Evolutionary conservation across 495 filamentous ascomycete genomes (phyloP).

Genomic region (Penicillium mononematosum): DNA sequence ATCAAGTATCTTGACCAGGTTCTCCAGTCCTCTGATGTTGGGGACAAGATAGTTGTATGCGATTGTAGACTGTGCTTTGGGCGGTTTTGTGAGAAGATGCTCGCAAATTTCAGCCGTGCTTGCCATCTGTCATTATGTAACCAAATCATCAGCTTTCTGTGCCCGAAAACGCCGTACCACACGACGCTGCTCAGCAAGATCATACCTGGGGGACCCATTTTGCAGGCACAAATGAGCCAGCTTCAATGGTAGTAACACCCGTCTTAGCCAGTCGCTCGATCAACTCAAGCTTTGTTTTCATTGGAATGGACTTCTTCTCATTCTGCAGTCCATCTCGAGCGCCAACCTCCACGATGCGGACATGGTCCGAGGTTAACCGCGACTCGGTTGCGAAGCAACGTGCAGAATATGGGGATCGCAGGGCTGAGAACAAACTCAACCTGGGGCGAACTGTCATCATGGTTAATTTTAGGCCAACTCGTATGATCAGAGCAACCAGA

Average conservation of each 20-base stretch:
- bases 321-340: slow-evolving; percentile 95
- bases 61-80: slow-evolving; percentile 60
- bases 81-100: slow-evolving; percentile 61
- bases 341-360: slow-evolving; percentile 85
- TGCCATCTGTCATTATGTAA: slow-evolving; percentile 66
- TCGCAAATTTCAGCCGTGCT: slow-evolving; percentile 81
- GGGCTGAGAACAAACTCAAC: slow-evolving; percentile 34
- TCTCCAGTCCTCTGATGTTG: slow-evolving; percentile 77
- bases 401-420: slow-evolving; percentile 26
- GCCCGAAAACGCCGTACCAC: not conserved
- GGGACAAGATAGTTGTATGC: slow-evolving; percentile 93
- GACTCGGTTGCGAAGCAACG: slow-evolving; percentile 46
- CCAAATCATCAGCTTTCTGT: slow-evolving; percentile 6
- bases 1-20: slow-evolving; percentile 47
- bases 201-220: slow-evolving; percentile 97
- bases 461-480: not conserved
- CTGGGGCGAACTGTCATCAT: slow-evolving; percentile 28
- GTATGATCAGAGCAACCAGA: not conserved
- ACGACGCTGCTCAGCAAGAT: not conserved
- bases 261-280: slow-evolving; percentile 79
- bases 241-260: slow-evolving; percentile 84
- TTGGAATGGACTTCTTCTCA: slow-evolving; percentile 78
- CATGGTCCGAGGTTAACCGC: slow-evolving; percentile 53
- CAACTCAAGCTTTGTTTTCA: slow-evolving; percentile 82
- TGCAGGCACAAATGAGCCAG: slow-evolving; percentile 89